Percentiles rank a stretch among this genome's conserved stretches.
Evolutionary conservation across 495 filamentous ascomycete species (phyloP).

Genomic region (Tuber magnatum): DNA sequence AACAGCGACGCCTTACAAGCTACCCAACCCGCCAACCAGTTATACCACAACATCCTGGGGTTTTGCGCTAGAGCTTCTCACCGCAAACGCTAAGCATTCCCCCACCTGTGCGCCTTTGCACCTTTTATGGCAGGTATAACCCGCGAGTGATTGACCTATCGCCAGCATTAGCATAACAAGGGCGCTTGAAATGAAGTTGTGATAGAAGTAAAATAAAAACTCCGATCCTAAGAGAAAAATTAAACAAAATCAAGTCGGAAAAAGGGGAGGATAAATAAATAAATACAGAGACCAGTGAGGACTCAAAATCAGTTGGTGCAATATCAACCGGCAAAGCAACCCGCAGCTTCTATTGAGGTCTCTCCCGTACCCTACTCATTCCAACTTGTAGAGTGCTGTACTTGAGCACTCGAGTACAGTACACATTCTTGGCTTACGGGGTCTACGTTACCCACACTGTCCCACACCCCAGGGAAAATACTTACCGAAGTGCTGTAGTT

Average conservation of each 20-base stretch:
- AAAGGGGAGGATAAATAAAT: background rate
- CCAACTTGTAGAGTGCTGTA: no score
- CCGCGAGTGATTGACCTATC: background rate
- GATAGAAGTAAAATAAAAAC: background rate
- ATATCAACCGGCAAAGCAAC: background rate
- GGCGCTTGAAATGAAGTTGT: background rate
- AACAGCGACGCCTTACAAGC: background rate
- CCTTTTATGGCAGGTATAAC: background rate
- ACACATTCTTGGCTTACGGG: background rate
- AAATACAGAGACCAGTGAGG: background rate
- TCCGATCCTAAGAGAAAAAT: background rate
- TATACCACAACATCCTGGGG: background rate
- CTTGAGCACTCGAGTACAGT: no score
- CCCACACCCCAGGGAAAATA: background rate
- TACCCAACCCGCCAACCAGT: background rate
- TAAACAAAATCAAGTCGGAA: background rate
- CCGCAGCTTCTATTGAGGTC: background rate
- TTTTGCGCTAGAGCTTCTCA: background rate
- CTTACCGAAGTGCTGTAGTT: slow-evolving; percentile 6
- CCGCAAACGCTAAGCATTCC: background rate
- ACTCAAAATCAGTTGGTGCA: background rate
- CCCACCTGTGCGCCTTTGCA: background rate
- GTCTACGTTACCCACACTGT: background rate
- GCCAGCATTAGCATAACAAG: background rate
- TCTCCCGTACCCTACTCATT: background rate